Conservation (phyloP, 2,329 filamentous ascomycete species). For the Colletotrichum sp. region DNA sequence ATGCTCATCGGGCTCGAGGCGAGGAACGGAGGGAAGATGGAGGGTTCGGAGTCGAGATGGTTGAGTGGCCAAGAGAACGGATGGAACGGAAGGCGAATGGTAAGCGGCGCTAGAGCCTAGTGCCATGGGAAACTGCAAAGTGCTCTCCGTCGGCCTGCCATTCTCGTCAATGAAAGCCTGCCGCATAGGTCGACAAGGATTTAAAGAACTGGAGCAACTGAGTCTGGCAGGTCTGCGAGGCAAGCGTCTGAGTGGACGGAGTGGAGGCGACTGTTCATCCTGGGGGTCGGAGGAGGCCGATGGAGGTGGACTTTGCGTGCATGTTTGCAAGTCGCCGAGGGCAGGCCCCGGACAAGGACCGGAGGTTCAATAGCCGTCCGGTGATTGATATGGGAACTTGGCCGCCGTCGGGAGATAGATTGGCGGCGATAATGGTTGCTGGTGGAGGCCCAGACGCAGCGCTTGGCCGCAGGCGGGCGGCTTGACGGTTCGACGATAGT, state of each 20-base stretch:
- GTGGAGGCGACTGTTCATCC: neutral
- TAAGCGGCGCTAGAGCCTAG: neutral
- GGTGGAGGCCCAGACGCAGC: neutral
- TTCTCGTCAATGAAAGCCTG: neutral
- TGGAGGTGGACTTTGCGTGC: neutral
- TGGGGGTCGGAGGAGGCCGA: constrained; percentile 2
- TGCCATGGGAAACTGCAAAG: neutral
- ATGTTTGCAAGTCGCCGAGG: neutral
- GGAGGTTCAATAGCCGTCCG: neutral
- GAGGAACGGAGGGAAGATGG: neutral
- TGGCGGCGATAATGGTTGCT: neutral
- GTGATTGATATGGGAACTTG: neutral
- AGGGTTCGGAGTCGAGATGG: neutral
- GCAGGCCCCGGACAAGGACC: neutral
- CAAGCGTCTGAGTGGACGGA: neutral
- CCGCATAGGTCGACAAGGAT: constrained; percentile 1
- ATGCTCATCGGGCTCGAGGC: neutral
- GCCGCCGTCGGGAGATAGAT: neutral
- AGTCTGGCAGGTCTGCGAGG: neutral
- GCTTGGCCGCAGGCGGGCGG: neutral
- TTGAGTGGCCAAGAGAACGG: constrained; percentile 1
- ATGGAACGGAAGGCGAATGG: neutral
- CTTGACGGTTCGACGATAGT: neutral
- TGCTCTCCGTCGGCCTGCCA: neutral
- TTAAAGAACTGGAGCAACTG: neutral